Conservation (phyloP, 2,329 filamentous ascomycete species). For the Ophiostoma ips region DNA sequence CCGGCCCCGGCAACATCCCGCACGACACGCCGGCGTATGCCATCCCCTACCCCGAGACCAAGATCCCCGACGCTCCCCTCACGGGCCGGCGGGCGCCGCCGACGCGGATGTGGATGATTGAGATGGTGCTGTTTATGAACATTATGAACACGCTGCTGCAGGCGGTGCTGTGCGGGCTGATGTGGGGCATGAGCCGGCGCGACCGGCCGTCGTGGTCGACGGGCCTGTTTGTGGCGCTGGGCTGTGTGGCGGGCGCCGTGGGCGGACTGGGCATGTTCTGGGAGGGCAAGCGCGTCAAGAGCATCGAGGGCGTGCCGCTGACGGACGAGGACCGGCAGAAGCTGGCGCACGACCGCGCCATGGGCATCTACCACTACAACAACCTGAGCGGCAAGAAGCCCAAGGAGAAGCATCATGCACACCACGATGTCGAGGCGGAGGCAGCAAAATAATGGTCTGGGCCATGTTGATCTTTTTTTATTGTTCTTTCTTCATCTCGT, state of each 20-base stretch:
- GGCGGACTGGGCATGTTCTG: constrained; percentile 57
- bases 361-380: constrained; percentile 45
- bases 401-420: constrained; percentile 21
- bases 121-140: constrained; percentile 67
- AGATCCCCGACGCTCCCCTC: constrained; percentile 52
- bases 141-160: constrained; percentile 70
- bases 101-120: constrained; percentile 60
- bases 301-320: constrained; percentile 56
- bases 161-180: constrained; percentile 56
- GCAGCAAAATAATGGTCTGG: neutral
- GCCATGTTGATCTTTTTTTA: neutral
- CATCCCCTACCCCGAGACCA: constrained; percentile 50
- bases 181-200: constrained; percentile 68
- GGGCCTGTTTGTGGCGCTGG: constrained; percentile 63
- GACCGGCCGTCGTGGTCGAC: constrained; percentile 68
- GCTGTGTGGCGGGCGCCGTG: constrained; percentile 51
- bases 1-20: constrained; percentile 39
- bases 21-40: constrained; percentile 26
- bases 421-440: constrained; percentile 16
- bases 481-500: neutral
- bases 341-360: constrained; percentile 37
- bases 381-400: constrained; percentile 39
- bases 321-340: constrained; percentile 38
- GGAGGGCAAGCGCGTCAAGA: constrained; percentile 60
- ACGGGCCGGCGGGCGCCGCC: constrained; percentile 56